These are phyloP conservation scores for Colletotrichum lindemuthianum DNA, from an alignment of 2,329 filamentous ascomycete genomes.

Conservation along the genomic window DNA sequence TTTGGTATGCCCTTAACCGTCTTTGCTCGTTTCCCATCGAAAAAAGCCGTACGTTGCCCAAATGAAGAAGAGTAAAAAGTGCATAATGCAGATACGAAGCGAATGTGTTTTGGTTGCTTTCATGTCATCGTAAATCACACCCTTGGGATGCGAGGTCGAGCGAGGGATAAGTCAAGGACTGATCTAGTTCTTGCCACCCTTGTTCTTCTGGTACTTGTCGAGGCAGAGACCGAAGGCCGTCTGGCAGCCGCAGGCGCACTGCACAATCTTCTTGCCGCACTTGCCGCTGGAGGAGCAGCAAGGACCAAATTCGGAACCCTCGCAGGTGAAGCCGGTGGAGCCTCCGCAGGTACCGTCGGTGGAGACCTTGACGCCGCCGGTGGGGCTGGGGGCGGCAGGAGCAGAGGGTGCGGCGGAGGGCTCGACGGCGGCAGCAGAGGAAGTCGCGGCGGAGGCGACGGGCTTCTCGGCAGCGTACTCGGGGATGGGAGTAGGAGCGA, in stretches of 20 bases:
- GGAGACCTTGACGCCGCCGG: conserved; percentile 43
- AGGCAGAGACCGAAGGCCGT: conserved; percentile 47
- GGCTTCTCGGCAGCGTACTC: conserved; percentile 9
- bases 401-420: conserved; percentile 15
- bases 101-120: too few species aligned
- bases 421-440: conserved; percentile 4
- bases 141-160: too few species aligned
- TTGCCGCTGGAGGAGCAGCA: conserved; percentile 54
- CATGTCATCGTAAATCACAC: too few species aligned
- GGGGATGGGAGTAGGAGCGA: not conserved
- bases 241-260: conserved; percentile 51
- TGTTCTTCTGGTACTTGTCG: conserved; percentile 29
- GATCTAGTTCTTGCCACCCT: conserved; percentile 8
- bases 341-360: conserved; percentile 54
- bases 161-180: not conserved
- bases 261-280: conserved; percentile 49
- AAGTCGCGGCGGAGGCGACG: conserved; percentile 1
- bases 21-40: too few species aligned
- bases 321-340: conserved; percentile 51
- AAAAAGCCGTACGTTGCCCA: too few species aligned
- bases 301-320: conserved; percentile 52
- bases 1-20: too few species aligned
- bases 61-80: too few species aligned
- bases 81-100: too few species aligned
- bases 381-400: not conserved